Base-by-base conservation (phyloP, 1,139 yeast species). In the Blastobotrys serpentis region DNA sequence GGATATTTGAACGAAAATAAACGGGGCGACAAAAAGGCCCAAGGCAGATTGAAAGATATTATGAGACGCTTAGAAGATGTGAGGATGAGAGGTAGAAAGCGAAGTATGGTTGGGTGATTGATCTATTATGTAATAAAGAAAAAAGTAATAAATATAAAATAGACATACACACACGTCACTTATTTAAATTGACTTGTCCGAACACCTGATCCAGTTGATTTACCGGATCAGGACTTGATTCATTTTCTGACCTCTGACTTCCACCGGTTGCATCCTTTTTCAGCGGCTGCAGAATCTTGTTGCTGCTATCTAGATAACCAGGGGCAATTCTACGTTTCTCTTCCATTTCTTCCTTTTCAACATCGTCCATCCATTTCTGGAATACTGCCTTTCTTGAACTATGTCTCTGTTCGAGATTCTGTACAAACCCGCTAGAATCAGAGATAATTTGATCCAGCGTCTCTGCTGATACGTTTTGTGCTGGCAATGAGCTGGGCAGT, bases 51-150 rank as follows among this genome's bases (percentile, higher is more conserved):
- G n/a, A 69, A 64, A 7, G 95, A 86, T 53, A 78, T 84, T 0
- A 58, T 79, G 49, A 73, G 73, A 49, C 76, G 90, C 61, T 75
- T 92, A 48, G 87, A 83, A 48, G 95, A 86, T 46, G 98, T 92
- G 1, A 74, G 98, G 58, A 68, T 85, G 70, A 78, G 98, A 63
- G 99, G 99, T 1, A 76, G 99, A 58, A 92, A 92, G 76, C 77
- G 98, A 67, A 85, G 95, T 55, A 87, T 90, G 96, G 72, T 90
- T 45, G 98, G 98, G 10, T 86, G 61, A 57, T 5, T 7, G 11
- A 13, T n/a, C 18, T 19, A 4, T 37, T 23, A 23, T 10, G 10
- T 23, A n/a, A n/a, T n/a, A n/a, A n/a, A n/a, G n/a, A n/a, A n/a
- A n/a, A n/a, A n/a, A n/a, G 26, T 23, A 23, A 23, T 23, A 23